A percentile compares a stretch with the other conserved stretches of the same genome.
These are phyloP conservation scores for Pachysolen tannophilus DNA, from an alignment of 805 yeast genomes.

Conservation along the genomic window DNA sequence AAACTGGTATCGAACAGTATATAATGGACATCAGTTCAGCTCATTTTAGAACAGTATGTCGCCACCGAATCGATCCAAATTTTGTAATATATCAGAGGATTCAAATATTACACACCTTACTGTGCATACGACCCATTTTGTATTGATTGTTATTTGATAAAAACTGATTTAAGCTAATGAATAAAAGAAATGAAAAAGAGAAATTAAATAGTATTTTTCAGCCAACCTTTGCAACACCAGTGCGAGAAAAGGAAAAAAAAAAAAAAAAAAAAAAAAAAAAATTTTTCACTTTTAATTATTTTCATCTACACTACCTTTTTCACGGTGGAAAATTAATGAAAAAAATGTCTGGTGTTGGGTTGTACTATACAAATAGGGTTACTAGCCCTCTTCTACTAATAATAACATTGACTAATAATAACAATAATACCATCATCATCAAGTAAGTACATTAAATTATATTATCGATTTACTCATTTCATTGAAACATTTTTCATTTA, in stretches of 20 bases:
- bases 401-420: too few relatives aligned
- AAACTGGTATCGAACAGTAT: slow-evolving; percentile 48
- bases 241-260: background rate
- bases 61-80: slow-evolving; percentile 26
- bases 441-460: background rate
- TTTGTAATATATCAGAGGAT: slow-evolving; percentile 16
- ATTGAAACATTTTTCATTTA: too few relatives aligned
- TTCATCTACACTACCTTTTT: too few relatives aligned
- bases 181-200: too few relatives aligned
- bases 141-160: slow-evolving; percentile 23
- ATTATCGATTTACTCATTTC: background rate
- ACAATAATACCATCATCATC: background rate
- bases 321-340: too few relatives aligned
- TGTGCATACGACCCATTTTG: slow-evolving; percentile 99
- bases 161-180: too few relatives aligned
- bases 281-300: slow-evolving; percentile 8
- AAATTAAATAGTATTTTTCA: too few relatives aligned
- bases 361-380: background rate
- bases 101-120: slow-evolving; percentile 65
- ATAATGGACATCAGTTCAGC: slow-evolving; percentile 5
- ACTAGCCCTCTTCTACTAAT: too few relatives aligned
- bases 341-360: background rate
- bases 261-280: background rate
- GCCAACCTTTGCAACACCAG: too few relatives aligned
- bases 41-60: slow-evolving; percentile 3